These are phyloP conservation scores for Blastobotrys petasosporus DNA, from an alignment of 1,139 yeast species.

Conservation along the genomic window DNA sequence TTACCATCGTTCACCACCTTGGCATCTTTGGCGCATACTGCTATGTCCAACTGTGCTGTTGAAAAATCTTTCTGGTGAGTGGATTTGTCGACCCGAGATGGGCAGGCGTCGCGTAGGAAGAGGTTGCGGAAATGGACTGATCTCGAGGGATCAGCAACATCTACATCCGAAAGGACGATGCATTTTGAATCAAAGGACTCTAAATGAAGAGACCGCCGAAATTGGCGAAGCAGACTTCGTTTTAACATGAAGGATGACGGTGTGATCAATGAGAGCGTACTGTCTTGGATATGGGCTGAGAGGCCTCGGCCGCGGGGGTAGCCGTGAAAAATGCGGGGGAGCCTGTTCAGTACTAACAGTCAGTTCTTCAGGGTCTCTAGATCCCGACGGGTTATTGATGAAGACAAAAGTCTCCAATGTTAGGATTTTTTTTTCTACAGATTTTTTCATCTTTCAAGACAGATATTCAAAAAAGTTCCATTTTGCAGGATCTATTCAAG, in stretches of 20 bases:
- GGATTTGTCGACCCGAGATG: constrained; percentile 47
- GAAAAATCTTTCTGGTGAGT: constrained; percentile 64
- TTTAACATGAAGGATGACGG: not conserved
- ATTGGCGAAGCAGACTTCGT: not conserved
- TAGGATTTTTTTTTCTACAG: too few relatives aligned
- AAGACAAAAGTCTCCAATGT: too few relatives aligned
- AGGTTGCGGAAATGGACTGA: constrained; percentile 40
- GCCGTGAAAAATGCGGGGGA: too few relatives aligned
- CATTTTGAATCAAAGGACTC: constrained; percentile 15
- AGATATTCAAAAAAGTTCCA: too few relatives aligned
- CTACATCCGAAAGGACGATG: constrained; percentile 16
- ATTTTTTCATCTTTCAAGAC: too few relatives aligned
- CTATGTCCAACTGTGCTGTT: constrained; percentile 44
- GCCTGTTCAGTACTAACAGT: too few relatives aligned
- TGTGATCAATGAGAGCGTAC: too few relatives aligned
- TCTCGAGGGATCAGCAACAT: not conserved
- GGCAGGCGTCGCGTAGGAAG: constrained; percentile 63
- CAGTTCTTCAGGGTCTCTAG: too few relatives aligned
- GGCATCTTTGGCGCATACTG: constrained; percentile 30
- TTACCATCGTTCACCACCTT: constrained; percentile 25
- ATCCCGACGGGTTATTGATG: too few relatives aligned
- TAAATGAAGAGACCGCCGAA: constrained; percentile 14
- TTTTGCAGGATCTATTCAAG: too few relatives aligned
- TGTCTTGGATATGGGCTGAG: too few relatives aligned
- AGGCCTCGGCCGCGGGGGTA: too few relatives aligned